Evolutionary conservation across 1,139 yeast species (phyloP), one percentile per base, ranked within the genome.

Genomic region (Suhomyces coccinellae): DNA sequence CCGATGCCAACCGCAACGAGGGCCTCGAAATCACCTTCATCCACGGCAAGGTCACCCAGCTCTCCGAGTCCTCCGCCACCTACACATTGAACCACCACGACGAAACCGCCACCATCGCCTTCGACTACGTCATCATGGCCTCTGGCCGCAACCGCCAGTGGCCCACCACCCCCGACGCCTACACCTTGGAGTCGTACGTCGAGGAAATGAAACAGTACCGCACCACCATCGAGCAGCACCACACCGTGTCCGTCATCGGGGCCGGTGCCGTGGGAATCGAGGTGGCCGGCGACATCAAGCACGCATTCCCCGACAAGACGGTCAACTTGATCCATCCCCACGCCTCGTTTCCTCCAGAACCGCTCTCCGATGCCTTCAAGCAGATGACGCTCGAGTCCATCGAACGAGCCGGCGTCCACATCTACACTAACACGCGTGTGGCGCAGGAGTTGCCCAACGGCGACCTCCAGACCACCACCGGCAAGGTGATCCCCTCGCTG

Each of bases 251-350:
- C 2, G 62, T 77, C 2, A 64, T 75, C 39, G 81, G 80, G 0
- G 81, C 75, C 2, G 80, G 80, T 0, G 81, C 80, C 1, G 75
- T 75, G 4, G 82, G 82, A 0, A 63, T 76, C 26, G 82, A 77
- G 50, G 55, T 71, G 32, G 77, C 80, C 0, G 79, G 79, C 3
- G 80, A 73, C 47, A 60, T 74, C 38, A 73, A 73, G 50, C 60
- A 55, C 40, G 52, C 57, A 41, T 66, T 59, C 45, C 75, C 75
- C 2, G 47, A 61, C 4, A 71, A 70, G 45, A 60, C 57, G 0
- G 70, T 74, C 27, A 65, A 61, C 38, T 60, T 74, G 41, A 62
- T 74, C 9, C 79, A 74, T 45, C 77, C 79, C 1, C 72, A 74
- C 50, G 47, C 52, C 0, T 35, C 46, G 4, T 65, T 72, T 43